Evolutionary conservation across 176 grass and related monocot species (phyloP), one percentile per base, ranked within the genome.

Genomic region (Aechmea fasciata): DNA sequence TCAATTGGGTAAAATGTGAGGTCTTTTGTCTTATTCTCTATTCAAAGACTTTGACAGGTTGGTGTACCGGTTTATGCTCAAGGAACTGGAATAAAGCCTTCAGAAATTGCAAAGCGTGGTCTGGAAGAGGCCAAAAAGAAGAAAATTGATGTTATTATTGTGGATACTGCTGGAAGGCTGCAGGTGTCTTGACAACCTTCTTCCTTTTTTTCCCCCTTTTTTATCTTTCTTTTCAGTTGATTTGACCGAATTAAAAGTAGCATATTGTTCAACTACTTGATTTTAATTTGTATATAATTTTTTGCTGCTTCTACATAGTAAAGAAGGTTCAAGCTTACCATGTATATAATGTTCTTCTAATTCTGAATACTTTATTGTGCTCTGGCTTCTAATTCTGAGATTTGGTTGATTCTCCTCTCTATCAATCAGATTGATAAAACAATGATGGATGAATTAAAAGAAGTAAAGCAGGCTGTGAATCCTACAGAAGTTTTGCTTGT

Each of bases 391-490:
- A 6, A 9, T 20, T 59, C 10, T 59, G 55, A 59, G 19, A 48
- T 8, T 20, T 6, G 50, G 15, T 11, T 83, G 65, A 77, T 68
- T 75, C 29, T 25, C 64, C 48, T 23, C 75, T 81, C 10, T 19
- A 75, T 57, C 55, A 64, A 70, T 75, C 80, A 96, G 93, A 84
- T 96, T 49, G 93, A 91, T 76, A 92, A 88, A 88, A 20, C 82
- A 25, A 99, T 99, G 94, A 99, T 99, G 90, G 78, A 86, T 85
- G 94, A 99, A 63, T 71, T 99, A 77, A 94, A 93, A 78, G 87
- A 93, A 93, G 90, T 99, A 73, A 99, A 93, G 69, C 65, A 88
- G 48, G 82, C 69, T 17, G 81, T 99, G 57, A 90, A 90, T 86
- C 90, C 94, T 64, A 90, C 87, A 48, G 94, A 99, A 83, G 81